These are phyloP conservation scores for Porogramme epimiltina DNA, from an alignment of 1,284 basidiomycete species.

Conservation along the genomic window DNA sequence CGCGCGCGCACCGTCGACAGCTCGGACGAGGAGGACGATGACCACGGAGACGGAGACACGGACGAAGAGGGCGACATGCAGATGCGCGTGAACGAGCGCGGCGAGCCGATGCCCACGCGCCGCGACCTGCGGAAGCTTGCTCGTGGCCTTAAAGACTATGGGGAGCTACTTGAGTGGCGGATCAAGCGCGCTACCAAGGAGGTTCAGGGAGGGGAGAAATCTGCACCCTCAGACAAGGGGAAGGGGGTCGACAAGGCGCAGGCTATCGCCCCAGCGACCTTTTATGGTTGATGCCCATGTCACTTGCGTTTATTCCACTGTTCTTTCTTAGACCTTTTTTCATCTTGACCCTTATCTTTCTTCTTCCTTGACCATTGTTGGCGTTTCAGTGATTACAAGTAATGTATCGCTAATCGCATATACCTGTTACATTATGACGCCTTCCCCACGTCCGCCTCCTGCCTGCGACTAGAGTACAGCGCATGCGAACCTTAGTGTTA, in stretches of 20 bases:
- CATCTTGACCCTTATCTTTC: not conserved
- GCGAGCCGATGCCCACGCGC: conserved; percentile 21
- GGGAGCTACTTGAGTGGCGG: conserved; percentile 38
- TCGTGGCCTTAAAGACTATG: conserved; percentile 32
- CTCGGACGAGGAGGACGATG: conserved; percentile 6
- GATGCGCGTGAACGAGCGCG: conserved; percentile 15
- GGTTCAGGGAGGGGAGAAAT: conserved; percentile 4
- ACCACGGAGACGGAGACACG: conserved; percentile 7
- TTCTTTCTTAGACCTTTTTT: not conserved
- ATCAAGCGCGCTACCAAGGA: conserved; percentile 29
- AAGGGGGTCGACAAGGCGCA: conserved; percentile 22
- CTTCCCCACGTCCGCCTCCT: not conserved
- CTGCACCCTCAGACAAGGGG: not conserved
- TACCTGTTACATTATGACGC: not conserved
- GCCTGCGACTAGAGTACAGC: not conserved
- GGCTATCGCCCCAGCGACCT: conserved; percentile 23
- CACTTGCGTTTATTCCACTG: not conserved
- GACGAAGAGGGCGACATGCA: conserved; percentile 10
- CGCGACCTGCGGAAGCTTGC: conserved; percentile 32
- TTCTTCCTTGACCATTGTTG: no score
- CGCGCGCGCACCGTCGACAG: conserved; percentile 8
- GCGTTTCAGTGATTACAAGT: no score
- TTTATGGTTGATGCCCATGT: conserved; percentile 19
- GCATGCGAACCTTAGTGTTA: no score
- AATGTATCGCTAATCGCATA: no score